Evolutionary conservation across 169 alveolate genomes (phyloP).

Genomic region (Plasmodium coatneyi): DNA sequence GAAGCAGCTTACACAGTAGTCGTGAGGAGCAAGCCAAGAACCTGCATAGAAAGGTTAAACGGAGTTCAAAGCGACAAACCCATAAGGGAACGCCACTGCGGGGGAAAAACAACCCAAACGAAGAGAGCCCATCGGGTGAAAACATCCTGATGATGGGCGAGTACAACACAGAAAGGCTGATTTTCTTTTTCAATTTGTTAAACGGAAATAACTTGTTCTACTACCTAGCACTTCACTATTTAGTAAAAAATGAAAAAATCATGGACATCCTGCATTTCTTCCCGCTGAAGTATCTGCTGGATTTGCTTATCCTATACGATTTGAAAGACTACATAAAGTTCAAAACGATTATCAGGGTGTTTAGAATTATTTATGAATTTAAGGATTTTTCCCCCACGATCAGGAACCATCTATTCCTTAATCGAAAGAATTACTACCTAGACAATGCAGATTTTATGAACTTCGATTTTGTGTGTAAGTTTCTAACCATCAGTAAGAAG

Average conservation of each 20-base stretch:
- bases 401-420: conserved; percentile 13
- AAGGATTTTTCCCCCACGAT: conserved; percentile 55
- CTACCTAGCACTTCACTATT: conserved; percentile 57
- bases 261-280: conserved; percentile 58
- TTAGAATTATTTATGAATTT: conserved; percentile 67
- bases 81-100: background rate
- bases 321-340: conserved; percentile 61
- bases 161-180: conserved; percentile 42
- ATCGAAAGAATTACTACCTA: conserved; percentile 30
- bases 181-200: conserved; percentile 54
- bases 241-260: conserved; percentile 46
- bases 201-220: conserved; percentile 60
- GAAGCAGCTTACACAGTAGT: background rate
- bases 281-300: conserved; percentile 55
- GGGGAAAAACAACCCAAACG: background rate
- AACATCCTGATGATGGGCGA: conserved; percentile 9
- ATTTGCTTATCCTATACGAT: conserved; percentile 52
- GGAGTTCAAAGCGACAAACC: background rate
- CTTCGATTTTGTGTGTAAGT: conserved; percentile 46
- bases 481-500: conserved; percentile 12
- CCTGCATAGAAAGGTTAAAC: background rate
- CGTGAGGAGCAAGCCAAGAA: background rate
- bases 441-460: conserved; percentile 63
- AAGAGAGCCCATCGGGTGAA: background rate
- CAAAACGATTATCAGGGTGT: conserved; percentile 35